Conservation (phyloP, 768 basidiomycete species). For the Gloeophyllum trabeum region DNA sequence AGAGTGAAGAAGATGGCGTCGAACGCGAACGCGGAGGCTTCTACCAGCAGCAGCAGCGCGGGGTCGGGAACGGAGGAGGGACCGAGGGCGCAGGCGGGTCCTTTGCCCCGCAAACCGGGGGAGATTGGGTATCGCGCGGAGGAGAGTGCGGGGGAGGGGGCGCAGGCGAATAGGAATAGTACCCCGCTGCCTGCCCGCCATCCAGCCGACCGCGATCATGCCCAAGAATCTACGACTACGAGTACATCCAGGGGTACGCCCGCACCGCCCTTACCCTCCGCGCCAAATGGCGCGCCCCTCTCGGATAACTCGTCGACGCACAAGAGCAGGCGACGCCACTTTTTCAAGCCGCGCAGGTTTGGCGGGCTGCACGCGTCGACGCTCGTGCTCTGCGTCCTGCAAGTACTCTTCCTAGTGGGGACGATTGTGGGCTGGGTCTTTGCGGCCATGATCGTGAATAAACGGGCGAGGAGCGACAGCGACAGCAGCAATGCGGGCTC, state of each 20-base stretch:
- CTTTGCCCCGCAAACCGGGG: constrained; percentile 51
- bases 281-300: not conserved
- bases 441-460: constrained; percentile 15
- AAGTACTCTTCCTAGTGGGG: constrained; percentile 26
- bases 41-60: constrained; percentile 2
- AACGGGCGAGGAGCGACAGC: constrained; percentile 2
- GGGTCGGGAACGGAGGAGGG: constrained; percentile 11
- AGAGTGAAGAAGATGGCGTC: not conserved
- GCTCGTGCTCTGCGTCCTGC: constrained; percentile 27
- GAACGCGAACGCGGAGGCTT: not conserved
- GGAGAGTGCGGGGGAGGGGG: constrained; percentile 19
- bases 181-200: constrained; percentile 33
- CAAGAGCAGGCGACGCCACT: constrained; percentile 18
- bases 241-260: constrained; percentile 5
- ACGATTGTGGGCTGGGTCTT: constrained; percentile 50
- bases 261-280: constrained; percentile 4
- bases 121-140: constrained; percentile 50
- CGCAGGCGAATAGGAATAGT: constrained; percentile 7
- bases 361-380: constrained; percentile 36
- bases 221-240: constrained; percentile 9
- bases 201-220: constrained; percentile 30
- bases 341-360: constrained; percentile 25
- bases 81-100: constrained; percentile 40
- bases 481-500: not conserved
- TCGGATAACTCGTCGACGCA: constrained; percentile 15